phyloP scores from a whole-genome alignment of 805 yeast species.

The Candida fluviatilis region DNA sequence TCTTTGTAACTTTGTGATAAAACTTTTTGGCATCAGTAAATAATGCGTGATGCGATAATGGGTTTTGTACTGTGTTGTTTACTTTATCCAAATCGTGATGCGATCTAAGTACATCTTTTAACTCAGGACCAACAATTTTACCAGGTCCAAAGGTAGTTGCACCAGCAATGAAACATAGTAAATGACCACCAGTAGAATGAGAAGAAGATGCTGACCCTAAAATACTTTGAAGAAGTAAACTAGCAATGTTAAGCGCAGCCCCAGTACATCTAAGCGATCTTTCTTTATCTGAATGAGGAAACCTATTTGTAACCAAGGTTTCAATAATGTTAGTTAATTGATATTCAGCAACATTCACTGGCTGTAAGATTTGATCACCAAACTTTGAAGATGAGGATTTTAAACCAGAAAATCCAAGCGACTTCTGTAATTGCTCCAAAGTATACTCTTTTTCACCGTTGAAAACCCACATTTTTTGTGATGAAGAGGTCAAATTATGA shows the following conservation, averaged over 20 bases:
- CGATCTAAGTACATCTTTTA: slow-evolving; percentile 63
- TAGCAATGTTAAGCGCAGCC: slow-evolving; percentile 50
- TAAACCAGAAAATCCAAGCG: slow-evolving; percentile 38
- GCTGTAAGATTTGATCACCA: slow-evolving; percentile 42
- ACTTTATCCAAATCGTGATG: slow-evolving; percentile 55
- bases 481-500: slow-evolving; percentile 44
- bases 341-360: slow-evolving; percentile 47
- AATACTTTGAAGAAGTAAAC: slow-evolving; percentile 30
- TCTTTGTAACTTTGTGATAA: slow-evolving; percentile 47
- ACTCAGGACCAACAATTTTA: slow-evolving; percentile 47
- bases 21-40: slow-evolving; percentile 39
- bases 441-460: slow-evolving; percentile 55
- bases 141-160: slow-evolving; percentile 69
- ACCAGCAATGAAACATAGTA: slow-evolving; percentile 56
- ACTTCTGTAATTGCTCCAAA: slow-evolving; percentile 41
- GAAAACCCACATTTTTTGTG: slow-evolving; percentile 38
- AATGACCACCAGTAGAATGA: slow-evolving; percentile 46
- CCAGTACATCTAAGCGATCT: slow-evolving; percentile 58
- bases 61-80: slow-evolving; percentile 19
- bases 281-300: slow-evolving; percentile 40
- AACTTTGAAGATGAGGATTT: slow-evolving; percentile 7
- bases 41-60: slow-evolving; percentile 25
- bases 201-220: slow-evolving; percentile 33
- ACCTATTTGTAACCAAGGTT: slow-evolving; percentile 43
- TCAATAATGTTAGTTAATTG: slow-evolving; percentile 47